Evolutionary conservation across 2,329 filamentous ascomycete species (phyloP), one percentile per base, ranked within the genome.

Genomic region (Microcyclospora tardicrescens): DNA sequence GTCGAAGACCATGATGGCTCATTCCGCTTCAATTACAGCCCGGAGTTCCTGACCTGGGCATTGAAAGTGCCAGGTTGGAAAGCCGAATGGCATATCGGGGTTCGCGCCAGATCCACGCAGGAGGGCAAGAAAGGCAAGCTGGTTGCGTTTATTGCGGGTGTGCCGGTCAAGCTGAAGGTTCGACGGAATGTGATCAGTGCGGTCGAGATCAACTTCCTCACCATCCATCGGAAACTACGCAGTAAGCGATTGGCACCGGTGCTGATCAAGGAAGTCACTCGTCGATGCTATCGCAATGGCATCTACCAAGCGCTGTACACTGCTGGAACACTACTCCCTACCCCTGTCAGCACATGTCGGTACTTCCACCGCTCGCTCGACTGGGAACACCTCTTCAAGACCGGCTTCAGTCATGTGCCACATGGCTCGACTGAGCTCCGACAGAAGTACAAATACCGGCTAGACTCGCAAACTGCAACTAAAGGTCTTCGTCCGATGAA

Each of bases 231-330:
- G 71, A 96, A 96, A 65, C 77, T 98, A 27, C 84, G 91, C 36
- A 78, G 83, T 41, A 95, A 96, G 68, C 80, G 91, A 38, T 76
- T 98, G 33, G 79, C 91, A 0, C 91, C 91, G 0, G 82, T 96
- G 2, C 75, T 98, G 38, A 98, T 98, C 69, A 95, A 95, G 63
- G 91, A 98, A 61, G 85, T 98, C 52, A 98, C 91, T 5, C 81
- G 91, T 35, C 75, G 86, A 46, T 93, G 85, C 68, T 93, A 96
- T 62, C 65, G 86, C 35, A 71, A 82, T 47, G 83, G 80, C 40
- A 81, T 93, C 48, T 96, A 82, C 72, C 91, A 98, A 63, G 91
- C 89, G 36, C 84, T 98, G 42, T 96, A 95, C 67, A 98, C 91
- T 1, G 91, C 81, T 19, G 91, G 91, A 30, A 79, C 89, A 14